These are phyloP conservation scores for Cymbopogon citratus DNA, from an alignment of 176 grass and related monocot species.

Conservation along the genomic window DNA sequence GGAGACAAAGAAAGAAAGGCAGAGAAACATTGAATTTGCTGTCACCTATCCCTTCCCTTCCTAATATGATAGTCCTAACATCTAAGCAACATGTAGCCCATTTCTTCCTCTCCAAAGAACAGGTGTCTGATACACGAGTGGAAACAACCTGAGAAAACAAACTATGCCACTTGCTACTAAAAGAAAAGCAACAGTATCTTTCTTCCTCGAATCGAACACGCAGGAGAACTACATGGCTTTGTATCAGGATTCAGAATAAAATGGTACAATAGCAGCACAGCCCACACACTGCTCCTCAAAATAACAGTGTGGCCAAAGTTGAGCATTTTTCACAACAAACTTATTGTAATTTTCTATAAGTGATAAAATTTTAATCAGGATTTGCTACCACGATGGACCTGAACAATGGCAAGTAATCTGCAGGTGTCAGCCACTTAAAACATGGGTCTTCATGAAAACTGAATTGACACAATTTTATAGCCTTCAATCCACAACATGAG, in stretches of 20 bases:
- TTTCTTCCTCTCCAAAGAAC: not conserved
- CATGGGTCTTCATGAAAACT: not conserved
- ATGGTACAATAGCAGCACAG: not conserved
- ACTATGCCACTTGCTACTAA: not conserved
- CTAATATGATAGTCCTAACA: not conserved
- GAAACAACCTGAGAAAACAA: not conserved
- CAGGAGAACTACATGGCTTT: not conserved
- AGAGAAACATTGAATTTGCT: not conserved
- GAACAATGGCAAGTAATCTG: not conserved
- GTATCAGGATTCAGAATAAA: not conserved
- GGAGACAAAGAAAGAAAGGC: too few species aligned
- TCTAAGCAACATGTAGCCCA: not conserved
- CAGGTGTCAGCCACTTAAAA: not conserved
- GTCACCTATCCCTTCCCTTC: not conserved
- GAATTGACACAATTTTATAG: not conserved
- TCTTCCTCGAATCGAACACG: not conserved
- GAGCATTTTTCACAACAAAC: not conserved
- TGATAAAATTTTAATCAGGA: not conserved
- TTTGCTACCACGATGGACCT: not conserved
- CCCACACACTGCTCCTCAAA: not conserved
- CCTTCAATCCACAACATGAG: not conserved
- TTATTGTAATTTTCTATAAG: not conserved
- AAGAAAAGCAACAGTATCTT: not conserved
- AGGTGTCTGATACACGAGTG: not conserved
- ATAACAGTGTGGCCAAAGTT: not conserved